Evolutionary conservation across 2,329 filamentous ascomycete genomes (phyloP).

Genomic region (Pseudogymnoascus sp.): DNA sequence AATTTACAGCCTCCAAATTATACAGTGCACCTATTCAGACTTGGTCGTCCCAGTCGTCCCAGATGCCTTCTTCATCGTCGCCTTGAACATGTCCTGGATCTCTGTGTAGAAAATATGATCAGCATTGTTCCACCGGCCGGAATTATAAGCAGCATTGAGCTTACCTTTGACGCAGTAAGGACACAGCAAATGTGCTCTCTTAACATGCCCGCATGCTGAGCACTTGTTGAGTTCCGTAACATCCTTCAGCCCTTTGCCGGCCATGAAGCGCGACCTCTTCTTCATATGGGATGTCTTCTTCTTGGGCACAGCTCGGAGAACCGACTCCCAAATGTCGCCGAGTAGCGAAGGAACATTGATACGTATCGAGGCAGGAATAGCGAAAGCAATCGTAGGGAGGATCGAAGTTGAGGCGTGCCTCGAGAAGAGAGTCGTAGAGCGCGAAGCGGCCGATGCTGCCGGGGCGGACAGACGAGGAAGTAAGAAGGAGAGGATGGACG

Average conservation of each 20-base stretch:
- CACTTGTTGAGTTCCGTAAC: constrained; percentile 81
- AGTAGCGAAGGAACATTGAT: constrained; percentile 60
- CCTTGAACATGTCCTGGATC: constrained; percentile 24
- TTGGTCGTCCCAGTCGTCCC: constrained; percentile 6
- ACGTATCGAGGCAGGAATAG: constrained; percentile 50
- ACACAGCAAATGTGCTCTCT: constrained; percentile 83
- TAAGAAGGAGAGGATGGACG: constrained; percentile 39
- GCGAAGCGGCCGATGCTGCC: constrained; percentile 33
- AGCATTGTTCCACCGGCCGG: background rate
- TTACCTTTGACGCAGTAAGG: constrained; percentile 77
- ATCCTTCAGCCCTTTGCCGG: constrained; percentile 89
- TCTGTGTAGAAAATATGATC: constrained; percentile 20
- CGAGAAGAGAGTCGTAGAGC: constrained; percentile 37
- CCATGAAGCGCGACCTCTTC: constrained; percentile 87
- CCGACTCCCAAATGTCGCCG: constrained; percentile 81
- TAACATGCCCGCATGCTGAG: constrained; percentile 76
- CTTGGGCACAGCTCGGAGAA: constrained; percentile 89
- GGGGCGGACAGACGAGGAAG: constrained; percentile 45
- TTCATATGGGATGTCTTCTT: constrained; percentile 98
- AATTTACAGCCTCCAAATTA: constrained; percentile 8
- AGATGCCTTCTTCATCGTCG: constrained; percentile 11
- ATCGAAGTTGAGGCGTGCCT: constrained; percentile 39
- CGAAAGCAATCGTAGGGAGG: constrained; percentile 46
- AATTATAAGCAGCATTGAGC: constrained; percentile 25
- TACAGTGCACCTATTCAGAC: constrained; percentile 5